Conservation (phyloP, 2,329 filamentous ascomycete species). For the Aspergillus aculeatus region DNA sequence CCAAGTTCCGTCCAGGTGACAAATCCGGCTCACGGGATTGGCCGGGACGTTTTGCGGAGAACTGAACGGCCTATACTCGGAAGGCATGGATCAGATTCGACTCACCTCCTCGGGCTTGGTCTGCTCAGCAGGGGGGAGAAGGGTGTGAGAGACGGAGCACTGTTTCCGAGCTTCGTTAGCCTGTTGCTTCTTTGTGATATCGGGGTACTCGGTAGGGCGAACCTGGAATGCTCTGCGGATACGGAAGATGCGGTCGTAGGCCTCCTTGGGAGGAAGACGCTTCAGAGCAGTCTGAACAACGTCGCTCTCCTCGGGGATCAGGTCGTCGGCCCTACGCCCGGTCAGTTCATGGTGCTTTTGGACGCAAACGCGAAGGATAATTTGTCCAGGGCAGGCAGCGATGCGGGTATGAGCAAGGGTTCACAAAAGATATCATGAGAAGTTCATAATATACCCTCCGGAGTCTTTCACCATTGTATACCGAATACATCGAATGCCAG, state of each 20-base stretch:
- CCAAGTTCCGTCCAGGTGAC: constrained; percentile 23
- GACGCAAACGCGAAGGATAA: constrained; percentile 6
- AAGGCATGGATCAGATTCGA: constrained; percentile 14
- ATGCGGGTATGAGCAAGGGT: background rate
- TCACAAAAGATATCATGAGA: background rate
- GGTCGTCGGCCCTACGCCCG: constrained; percentile 75
- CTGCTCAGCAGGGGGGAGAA: constrained; percentile 64
- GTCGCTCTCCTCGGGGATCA: constrained; percentile 91
- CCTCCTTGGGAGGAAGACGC: constrained; percentile 84
- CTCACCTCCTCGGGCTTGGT: constrained; percentile 67
- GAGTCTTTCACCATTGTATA: background rate
- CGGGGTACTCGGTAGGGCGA: constrained; percentile 24
- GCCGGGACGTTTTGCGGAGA: constrained; percentile 31
- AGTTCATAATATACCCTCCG: background rate
- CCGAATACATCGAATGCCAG: constrained; percentile 11
- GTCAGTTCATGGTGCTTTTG: constrained; percentile 12
- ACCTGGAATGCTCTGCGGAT: constrained; percentile 93
- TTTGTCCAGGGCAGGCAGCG: constrained; percentile 13
- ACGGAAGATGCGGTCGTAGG: constrained; percentile 96
- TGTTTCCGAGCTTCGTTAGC: constrained; percentile 38
- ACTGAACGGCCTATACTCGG: constrained; percentile 14
- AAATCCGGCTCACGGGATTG: constrained; percentile 41
- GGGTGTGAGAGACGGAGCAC: constrained; percentile 65
- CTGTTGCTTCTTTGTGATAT: constrained; percentile 10
- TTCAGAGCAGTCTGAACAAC: constrained; percentile 81